These are phyloP conservation scores for Macrophomina phaseolina DNA, from an alignment of 2,329 filamentous ascomycete genomes.

Conservation along the genomic window DNA sequence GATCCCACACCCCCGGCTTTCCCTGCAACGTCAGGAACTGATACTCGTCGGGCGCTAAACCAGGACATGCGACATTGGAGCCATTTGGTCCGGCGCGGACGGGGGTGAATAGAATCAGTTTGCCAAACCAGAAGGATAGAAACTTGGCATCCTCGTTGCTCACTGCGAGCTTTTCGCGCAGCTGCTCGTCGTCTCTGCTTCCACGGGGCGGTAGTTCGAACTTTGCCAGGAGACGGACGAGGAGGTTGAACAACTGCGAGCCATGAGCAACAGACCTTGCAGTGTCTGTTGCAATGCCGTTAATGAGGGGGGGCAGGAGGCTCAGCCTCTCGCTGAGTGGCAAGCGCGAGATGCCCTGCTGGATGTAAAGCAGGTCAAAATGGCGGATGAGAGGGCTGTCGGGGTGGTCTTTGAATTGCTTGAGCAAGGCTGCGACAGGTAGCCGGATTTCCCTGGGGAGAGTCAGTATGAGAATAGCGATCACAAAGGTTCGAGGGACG, in stretches of 20 bases:
- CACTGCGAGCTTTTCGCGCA: slow-evolving; percentile 71
- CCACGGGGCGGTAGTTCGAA: slow-evolving; percentile 76
- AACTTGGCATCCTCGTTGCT: slow-evolving; percentile 74
- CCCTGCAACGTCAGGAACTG: slow-evolving; percentile 70
- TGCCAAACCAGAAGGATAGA: slow-evolving; percentile 75
- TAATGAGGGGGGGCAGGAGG: slow-evolving; percentile 72
- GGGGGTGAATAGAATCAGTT: slow-evolving; percentile 71
- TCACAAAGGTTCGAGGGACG: slow-evolving; percentile 28
- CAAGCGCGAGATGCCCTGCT: slow-evolving; percentile 75
- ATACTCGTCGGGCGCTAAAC: slow-evolving; percentile 69
- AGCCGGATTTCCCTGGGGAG: slow-evolving; percentile 66
- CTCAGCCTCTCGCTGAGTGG: slow-evolving; percentile 68
- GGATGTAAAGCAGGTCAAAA: slow-evolving; percentile 87
- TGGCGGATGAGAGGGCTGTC: slow-evolving; percentile 77
- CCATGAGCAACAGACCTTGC: slow-evolving; percentile 61
- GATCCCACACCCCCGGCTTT: slow-evolving; percentile 73
- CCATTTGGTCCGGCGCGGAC: slow-evolving; percentile 37
- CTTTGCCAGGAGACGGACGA: slow-evolving; percentile 76
- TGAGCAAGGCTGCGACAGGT: slow-evolving; percentile 81
- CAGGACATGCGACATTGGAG: slow-evolving; percentile 57
- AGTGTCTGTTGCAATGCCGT: slow-evolving; percentile 67
- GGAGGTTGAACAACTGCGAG: slow-evolving; percentile 78
- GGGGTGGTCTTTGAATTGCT: slow-evolving; percentile 82
- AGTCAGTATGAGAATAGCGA: slow-evolving; percentile 29
- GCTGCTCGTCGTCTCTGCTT: slow-evolving; percentile 74